phyloP scores from a whole-genome alignment of 345 rosid species.

The Nasturtium officinale region DNA sequence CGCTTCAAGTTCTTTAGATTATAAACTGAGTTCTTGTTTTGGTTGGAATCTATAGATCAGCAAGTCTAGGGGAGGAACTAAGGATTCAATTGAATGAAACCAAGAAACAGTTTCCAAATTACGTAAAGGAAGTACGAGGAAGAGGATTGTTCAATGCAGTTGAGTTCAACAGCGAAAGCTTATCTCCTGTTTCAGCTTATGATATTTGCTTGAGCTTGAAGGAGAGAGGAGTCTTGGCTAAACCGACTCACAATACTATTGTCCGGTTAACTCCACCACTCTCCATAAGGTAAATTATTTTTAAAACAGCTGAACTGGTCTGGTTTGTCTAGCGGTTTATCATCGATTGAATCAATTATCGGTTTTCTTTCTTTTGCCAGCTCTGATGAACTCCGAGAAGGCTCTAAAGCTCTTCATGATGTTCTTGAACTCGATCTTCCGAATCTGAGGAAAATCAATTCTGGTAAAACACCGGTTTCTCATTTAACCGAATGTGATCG shows the following conservation, averaged over 20 bases:
- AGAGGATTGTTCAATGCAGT: slow-evolving; percentile 91
- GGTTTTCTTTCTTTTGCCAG: slow-evolving; percentile 45
- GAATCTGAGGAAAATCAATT: slow-evolving; percentile 52
- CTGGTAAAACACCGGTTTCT: slow-evolving; percentile 46
- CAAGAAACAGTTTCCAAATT: slow-evolving; percentile 64
- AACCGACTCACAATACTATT: slow-evolving; percentile 87
- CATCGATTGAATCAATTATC: neutral
- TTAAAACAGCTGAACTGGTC: slow-evolving; percentile 7
- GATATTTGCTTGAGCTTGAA: slow-evolving; percentile 90
- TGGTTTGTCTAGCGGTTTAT: neutral
- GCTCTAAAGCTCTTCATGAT: slow-evolving; percentile 64
- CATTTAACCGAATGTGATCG: slow-evolving; percentile 63
- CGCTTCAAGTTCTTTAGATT: slow-evolving; percentile 4
- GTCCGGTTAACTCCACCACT: slow-evolving; percentile 97
- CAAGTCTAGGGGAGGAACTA: slow-evolving; percentile 62
- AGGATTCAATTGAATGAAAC: slow-evolving; percentile 57
- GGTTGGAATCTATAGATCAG: slow-evolving; percentile 53
- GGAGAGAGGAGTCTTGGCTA: slow-evolving; percentile 89
- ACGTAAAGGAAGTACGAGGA: slow-evolving; percentile 89
- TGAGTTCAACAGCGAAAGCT: slow-evolving; percentile 61
- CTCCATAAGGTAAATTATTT: slow-evolving; percentile 62
- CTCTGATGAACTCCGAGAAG: slow-evolving; percentile 74
- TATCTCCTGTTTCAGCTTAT: slow-evolving; percentile 80
- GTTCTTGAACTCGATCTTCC: slow-evolving; percentile 79
- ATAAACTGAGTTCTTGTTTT: neutral